Base-by-base conservation (phyloP, 208 protist genomes). In the Crithidia thermophila region DNA sequence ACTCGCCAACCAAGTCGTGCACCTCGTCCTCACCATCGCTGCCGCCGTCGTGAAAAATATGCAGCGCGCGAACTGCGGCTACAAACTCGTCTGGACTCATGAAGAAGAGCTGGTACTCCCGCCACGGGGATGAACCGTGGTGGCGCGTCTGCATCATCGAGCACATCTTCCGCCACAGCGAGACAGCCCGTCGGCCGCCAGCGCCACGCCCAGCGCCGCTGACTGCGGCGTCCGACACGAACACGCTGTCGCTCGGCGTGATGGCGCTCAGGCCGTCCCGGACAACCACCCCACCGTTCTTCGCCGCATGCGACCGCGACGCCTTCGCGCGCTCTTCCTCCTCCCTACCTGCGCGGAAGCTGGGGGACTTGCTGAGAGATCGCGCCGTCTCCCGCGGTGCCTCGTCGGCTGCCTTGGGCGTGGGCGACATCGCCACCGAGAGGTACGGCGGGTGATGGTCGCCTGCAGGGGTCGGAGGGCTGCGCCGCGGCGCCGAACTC, bases 21-120 rank as follows among this genome's bases (percentile, higher is more conserved):
- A 79, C 81, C 40, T 89, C 49, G 6, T 31, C 49, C 10, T 21
- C 56, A 31, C 61, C 65, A n/a, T 36, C 60, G n/a, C n/a, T n/a
- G 45, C 74, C 76, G 13, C 52, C 50, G n/a, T 56, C 56, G 21
- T 42, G 42, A 36, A 87, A 72, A 4, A 68, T 47, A 23, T 72
- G 59, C 42, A 87, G 39, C 14, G 67, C 52, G 1, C 58, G 57
- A 47, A 67, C 69, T 0, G 61, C 46, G 23, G 61, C 61, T 14
- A 55, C 33, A 43, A 90, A 87, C 56, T 71, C 64, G 3, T 65
- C 57, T 31, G 56, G 65, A 43, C 59, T 61, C 66, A 85, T 67
- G 65, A 81, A 90, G 60, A 82, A 86, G 23, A 90, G 72, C n/a
- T 79, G 67, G 23, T 74, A 58, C 59, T 77, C 62, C 21, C 63